Percentiles rank a stretch among this genome's conserved stretches.
phyloP scores from a whole-genome alignment of 352 stramenopile species.

The Globisporangium solare region DNA sequence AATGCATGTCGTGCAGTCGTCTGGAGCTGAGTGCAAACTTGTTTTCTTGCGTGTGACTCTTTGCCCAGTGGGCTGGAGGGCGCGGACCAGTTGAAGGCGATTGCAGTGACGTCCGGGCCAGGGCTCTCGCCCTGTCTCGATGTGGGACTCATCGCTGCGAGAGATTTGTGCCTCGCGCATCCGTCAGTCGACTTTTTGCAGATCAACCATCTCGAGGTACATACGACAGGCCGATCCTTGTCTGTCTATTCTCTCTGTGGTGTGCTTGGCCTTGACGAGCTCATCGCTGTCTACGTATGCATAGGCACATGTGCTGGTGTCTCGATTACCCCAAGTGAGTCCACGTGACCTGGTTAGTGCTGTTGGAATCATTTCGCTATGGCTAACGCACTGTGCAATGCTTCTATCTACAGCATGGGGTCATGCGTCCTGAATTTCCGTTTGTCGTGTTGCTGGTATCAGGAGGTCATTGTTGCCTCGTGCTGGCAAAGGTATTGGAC shows the following conservation, averaged over 20 bases:
- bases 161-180: constrained; percentile 84
- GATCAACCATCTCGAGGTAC: constrained; percentile 97
- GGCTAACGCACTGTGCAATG: constrained; percentile 1
- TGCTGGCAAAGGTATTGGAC: constrained; percentile 71
- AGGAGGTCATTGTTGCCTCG: constrained; percentile 97
- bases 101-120: constrained; percentile 95
- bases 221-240: too few relatives aligned
- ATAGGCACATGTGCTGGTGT: constrained; percentile 94
- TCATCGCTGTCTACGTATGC: not conserved
- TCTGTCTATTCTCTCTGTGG: not conserved
- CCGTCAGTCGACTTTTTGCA: constrained; percentile 91
- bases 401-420: constrained; percentile 19
- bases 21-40: too few relatives aligned
- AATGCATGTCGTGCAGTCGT: not conserved
- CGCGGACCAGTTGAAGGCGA: constrained; percentile 87
- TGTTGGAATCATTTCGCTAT: not conserved
- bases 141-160: constrained; percentile 85
- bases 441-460: constrained; percentile 98
- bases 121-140: constrained; percentile 97
- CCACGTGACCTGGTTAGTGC: not conserved
- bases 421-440: constrained; percentile 83
- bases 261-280: constrained; percentile 1
- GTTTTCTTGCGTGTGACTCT: not conserved
- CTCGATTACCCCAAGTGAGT: constrained; percentile 77
- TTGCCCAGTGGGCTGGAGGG: constrained; percentile 47